These are phyloP conservation scores for Agaricus blazei DNA, from an alignment of 768 basidiomycete genomes.

Conservation along the genomic window DNA sequence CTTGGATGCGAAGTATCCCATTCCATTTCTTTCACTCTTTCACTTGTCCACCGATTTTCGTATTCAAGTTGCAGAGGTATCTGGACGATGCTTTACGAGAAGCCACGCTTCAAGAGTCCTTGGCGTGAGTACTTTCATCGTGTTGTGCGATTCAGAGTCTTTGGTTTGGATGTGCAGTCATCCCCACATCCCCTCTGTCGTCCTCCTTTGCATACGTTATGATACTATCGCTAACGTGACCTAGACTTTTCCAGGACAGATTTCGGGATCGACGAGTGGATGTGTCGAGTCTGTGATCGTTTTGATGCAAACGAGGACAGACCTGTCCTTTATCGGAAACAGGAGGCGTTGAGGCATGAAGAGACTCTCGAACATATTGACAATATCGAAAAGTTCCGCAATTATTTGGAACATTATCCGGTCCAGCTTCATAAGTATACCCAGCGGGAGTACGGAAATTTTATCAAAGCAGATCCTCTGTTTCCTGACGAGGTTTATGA, in stretches of 20 bases:
- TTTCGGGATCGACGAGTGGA: slow-evolving; percentile 5
- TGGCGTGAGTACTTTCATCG: neutral
- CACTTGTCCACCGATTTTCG: too few species aligned
- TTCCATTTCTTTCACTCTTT: too few species aligned
- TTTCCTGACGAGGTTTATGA: slow-evolving; percentile 4
- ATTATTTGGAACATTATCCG: neutral
- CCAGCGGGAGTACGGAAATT: neutral
- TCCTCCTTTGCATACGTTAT: neutral
- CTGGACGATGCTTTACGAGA: neutral
- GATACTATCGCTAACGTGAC: neutral
- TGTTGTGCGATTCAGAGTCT: too few species aligned
- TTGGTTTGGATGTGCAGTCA: neutral
- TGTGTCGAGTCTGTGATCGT: slow-evolving; percentile 6
- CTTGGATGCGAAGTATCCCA: neutral
- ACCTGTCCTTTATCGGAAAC: slow-evolving; percentile 1
- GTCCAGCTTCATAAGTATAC: neutral
- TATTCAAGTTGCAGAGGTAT: neutral
- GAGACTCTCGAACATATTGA: neutral
- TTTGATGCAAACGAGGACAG: neutral
- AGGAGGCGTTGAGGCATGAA: slow-evolving; percentile 1
- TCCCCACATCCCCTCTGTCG: neutral
- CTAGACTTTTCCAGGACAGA: slow-evolving; percentile 6
- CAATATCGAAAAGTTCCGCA: neutral
- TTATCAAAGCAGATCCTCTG: neutral
- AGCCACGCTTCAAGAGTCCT: neutral